Percentiles rank a stretch among this genome's conserved stretches.
phyloP scores from a whole-genome alignment of 2,329 filamentous ascomycete genomes.

The Cladosporium austrohemisphaericum region DNA sequence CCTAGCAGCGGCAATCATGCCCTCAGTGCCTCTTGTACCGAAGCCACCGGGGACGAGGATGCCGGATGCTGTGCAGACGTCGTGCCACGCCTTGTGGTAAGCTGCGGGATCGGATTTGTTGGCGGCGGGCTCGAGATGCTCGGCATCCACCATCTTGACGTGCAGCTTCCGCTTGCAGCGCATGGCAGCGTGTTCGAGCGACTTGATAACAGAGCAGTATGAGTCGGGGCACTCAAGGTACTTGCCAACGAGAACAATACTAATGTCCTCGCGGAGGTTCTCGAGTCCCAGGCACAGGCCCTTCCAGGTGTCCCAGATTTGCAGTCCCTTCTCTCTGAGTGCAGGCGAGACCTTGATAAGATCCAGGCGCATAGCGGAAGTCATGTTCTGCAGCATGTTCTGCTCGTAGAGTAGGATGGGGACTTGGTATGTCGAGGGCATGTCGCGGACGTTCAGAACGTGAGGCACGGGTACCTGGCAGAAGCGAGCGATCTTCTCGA shows the following conservation, averaged over 20 bases:
- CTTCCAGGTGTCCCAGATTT: constrained; percentile 78
- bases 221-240: constrained; percentile 82
- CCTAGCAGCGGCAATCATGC: constrained; percentile 83
- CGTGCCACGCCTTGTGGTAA: constrained; percentile 78
- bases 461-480: constrained; percentile 84
- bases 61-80: constrained; percentile 66
- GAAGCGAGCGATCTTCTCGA: constrained; percentile 82
- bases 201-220: constrained; percentile 79
- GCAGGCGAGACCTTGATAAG: constrained; percentile 44
- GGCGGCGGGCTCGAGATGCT: constrained; percentile 70
- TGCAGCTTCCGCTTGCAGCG: constrained; percentile 74
- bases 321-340: constrained; percentile 59
- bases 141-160: constrained; percentile 79
- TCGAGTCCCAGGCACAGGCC: constrained; percentile 64
- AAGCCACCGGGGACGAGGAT: constrained; percentile 75
- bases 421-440: constrained; percentile 89
- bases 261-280: constrained; percentile 64
- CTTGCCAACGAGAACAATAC: constrained; percentile 87
- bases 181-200: constrained; percentile 90
- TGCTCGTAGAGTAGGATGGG: constrained; percentile 87
- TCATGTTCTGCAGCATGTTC: constrained; percentile 66
- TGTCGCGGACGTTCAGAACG: constrained; percentile 82
- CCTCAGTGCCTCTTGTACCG: constrained; percentile 75
- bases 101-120: constrained; percentile 61
- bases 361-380: constrained; percentile 62